A percentile compares a stretch with the other conserved stretches of the same genome.
Evolutionary conservation across 139 green algal species (phyloP).

Genomic region (Micractinium conductrix): DNA sequence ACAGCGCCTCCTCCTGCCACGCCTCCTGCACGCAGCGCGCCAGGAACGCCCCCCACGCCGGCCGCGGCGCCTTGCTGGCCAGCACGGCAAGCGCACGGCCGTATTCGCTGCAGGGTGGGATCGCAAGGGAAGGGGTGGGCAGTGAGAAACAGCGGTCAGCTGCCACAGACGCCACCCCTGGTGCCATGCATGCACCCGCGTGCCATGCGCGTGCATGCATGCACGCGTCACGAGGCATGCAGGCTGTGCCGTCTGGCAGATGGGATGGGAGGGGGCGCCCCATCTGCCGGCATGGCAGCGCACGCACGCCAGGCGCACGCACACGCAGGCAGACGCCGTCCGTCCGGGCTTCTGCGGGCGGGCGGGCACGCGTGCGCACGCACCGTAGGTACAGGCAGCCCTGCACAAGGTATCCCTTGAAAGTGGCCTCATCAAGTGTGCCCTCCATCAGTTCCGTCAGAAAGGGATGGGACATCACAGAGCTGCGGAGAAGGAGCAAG

Average conservation of each 20-base stretch:
- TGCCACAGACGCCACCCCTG: too few species aligned
- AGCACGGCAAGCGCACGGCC: slow-evolving; percentile 13
- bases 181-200: too few species aligned
- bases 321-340: too few species aligned
- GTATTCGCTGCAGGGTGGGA: slow-evolving; percentile 9
- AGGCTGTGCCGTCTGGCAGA: background rate
- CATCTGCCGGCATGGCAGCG: too few species aligned
- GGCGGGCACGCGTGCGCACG: background rate
- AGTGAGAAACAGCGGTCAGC: background rate
- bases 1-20: background rate
- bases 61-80: slow-evolving; percentile 7
- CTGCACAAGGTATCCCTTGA: slow-evolving; percentile 20
- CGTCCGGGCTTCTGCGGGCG: too few species aligned
- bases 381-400: slow-evolving; percentile 22
- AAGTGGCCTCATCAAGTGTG: background rate
- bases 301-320: too few species aligned
- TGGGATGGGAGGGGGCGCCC: background rate
- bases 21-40: background rate
- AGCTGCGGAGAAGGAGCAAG: background rate
- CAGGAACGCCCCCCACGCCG: slow-evolving; percentile 10
- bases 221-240: background rate
- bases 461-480: slow-evolving; percentile 16
- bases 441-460: background rate
- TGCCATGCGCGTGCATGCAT: too few species aligned
- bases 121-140: background rate